Conservation (phyloP, 345 rosid genomes). For the Salix exigua region DNA sequence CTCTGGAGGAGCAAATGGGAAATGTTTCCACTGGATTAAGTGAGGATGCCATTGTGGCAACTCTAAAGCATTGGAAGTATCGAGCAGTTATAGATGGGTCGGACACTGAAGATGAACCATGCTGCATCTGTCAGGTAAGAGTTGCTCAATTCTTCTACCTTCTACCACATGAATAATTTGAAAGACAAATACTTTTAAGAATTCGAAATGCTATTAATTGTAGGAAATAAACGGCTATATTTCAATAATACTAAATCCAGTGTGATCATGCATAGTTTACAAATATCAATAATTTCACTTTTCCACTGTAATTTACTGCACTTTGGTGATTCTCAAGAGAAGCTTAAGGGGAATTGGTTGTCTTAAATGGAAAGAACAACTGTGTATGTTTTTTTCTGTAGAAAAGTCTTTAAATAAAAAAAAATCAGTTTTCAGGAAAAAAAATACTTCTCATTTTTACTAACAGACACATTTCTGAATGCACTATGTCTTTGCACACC, state of each 20-base stretch:
- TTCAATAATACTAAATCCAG: neutral
- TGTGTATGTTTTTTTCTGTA: neutral
- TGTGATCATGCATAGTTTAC: neutral
- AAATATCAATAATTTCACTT: too few relatives aligned
- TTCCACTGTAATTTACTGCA: neutral
- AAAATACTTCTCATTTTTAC: neutral
- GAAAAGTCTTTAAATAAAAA: neutral
- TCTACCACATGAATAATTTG: neutral
- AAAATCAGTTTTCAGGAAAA: neutral
- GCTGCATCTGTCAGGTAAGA: conserved; percentile 46
- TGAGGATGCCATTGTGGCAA: conserved; percentile 17
- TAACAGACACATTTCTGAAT: neutral
- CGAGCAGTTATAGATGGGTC: neutral
- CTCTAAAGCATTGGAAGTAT: conserved; percentile 17
- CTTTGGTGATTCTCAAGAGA: neutral
- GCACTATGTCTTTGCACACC: neutral
- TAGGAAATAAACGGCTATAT: too few relatives aligned
- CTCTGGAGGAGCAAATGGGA: conserved; percentile 29
- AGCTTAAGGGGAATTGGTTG: neutral
- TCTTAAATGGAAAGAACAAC: neutral
- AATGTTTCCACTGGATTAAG: conserved; percentile 22
- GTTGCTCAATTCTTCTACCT: neutral
- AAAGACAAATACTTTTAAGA: neutral
- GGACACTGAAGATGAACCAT: conserved; percentile 6
- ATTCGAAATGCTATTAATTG: too few relatives aligned